Evolutionary conservation across 176 grass and related monocot species (phyloP).

Genomic region (Musa troglodytarum): DNA sequence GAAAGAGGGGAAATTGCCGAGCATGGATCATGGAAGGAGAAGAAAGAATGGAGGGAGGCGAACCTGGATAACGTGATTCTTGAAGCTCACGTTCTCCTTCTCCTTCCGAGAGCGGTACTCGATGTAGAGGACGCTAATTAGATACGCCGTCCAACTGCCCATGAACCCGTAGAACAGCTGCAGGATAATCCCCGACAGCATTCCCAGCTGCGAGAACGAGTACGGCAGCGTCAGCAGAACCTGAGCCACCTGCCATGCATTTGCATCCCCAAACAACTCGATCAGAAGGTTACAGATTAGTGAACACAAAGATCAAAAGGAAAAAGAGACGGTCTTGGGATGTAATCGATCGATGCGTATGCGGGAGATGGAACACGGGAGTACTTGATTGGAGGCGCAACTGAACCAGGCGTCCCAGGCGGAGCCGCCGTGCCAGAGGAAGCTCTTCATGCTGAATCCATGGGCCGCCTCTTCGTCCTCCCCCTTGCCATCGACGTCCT

Average conservation of each 20-base stretch:
- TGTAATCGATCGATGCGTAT: no score
- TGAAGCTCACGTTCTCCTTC: slow-evolving; percentile 11
- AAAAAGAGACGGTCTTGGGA: neutral
- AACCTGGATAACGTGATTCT: slow-evolving; percentile 24
- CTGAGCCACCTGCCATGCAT: slow-evolving; percentile 12
- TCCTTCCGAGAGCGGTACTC: slow-evolving; percentile 21
- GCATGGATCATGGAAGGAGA: neutral
- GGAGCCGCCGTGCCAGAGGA: slow-evolving; percentile 13
- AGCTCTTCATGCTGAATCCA: slow-evolving; percentile 39
- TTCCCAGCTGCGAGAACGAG: slow-evolving; percentile 21
- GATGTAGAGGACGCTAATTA: slow-evolving; percentile 22
- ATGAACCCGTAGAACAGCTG: slow-evolving; percentile 14
- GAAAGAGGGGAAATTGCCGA: no score
- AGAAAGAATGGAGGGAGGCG: neutral
- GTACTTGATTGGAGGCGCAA: slow-evolving; percentile 25
- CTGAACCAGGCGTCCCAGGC: slow-evolving; percentile 17
- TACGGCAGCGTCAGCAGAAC: slow-evolving; percentile 19
- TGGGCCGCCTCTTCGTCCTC: slow-evolving; percentile 19
- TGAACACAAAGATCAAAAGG: neutral
- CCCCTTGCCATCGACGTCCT: slow-evolving; percentile 28
- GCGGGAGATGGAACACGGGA: neutral
- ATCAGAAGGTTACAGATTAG: no score
- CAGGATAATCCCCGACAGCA: neutral
- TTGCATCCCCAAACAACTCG: neutral
- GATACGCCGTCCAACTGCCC: slow-evolving; percentile 14